Base-by-base conservation (phyloP, 805 yeast genomes). In the Debaryomyces prosopidis region DNA sequence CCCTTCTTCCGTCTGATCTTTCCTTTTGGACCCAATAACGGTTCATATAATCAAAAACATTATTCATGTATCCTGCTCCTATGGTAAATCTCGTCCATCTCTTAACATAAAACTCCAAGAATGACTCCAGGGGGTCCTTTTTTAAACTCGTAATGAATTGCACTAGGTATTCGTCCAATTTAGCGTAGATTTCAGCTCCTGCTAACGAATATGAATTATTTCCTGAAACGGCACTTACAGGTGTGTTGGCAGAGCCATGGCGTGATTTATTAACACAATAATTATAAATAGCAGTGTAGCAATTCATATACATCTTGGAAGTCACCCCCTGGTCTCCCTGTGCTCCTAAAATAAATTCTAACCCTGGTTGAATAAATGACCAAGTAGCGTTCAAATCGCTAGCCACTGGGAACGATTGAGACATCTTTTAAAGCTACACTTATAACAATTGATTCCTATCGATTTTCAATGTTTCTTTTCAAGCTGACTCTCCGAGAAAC, bases 11-110 rank as follows among this genome's bases (percentile, higher is more conserved):
- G 62, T 92, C 97, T 36, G 89, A 86, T 59, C 98, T 79, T 66
- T 92, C 98, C 60, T 95, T 91, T 55, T 87, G 87, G 36, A 95
- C 97, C 99, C 99, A 94, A 68, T 92, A 94, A 50, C 98, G 80
- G 66, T 94, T 94, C 80, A 94, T 83, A 66, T 94, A 94, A 63
- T 92, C 97, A 59, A 94, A 88, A 5, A 95, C 91, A 62, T 95
- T 94, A 64, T 89, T 90, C 63, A 94, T 69, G 65, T 89, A 87
- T 12, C 90, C 87, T 1, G 98, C 96, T 20, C 98, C 98, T 43
- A 89, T 82, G 17, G 95, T 82, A 63, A 79, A 94, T 48, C 98
- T 79, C 51, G 83, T 82, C 97, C 98, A 95, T 52, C 85, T 81
- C 59, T 83, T 76, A 37, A 89, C 96, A 58, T 94, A 94, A 60